Percentiles rank a stretch among this genome's conserved stretches.
phyloP scores from a whole-genome alignment of 106 monocot species.

The Dioscorea zingiberensis region DNA sequence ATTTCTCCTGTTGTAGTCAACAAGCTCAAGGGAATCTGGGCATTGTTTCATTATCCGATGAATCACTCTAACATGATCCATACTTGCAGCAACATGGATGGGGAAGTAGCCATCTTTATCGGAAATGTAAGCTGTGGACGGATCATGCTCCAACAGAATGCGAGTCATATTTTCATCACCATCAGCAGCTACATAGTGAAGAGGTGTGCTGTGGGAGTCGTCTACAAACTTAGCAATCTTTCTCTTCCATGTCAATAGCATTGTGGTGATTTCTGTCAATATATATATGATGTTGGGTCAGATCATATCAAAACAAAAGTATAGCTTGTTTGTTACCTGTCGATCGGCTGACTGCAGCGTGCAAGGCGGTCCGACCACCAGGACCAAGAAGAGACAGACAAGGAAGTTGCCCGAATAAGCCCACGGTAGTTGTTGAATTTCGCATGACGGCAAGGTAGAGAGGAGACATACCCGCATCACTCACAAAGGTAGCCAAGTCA shows the following conservation, averaged over 20 bases:
- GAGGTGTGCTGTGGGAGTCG: conserved; percentile 19
- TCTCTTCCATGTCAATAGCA: conserved; percentile 14
- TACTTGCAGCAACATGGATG: conserved; percentile 32
- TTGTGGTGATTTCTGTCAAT: conserved; percentile 21
- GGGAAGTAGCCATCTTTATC: conserved; percentile 36
- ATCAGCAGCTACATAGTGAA: conserved; percentile 37
- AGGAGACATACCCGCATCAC: conserved; percentile 15
- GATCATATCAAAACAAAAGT: no score
- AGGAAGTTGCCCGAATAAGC: no score
- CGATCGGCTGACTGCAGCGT: no score
- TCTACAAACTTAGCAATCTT: neutral
- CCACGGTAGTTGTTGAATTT: conserved; percentile 4
- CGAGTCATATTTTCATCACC: conserved; percentile 19
- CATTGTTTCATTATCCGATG: conserved; percentile 3
- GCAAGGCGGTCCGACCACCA: no score
- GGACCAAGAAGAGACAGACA: no score
- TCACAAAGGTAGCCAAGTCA: neutral
- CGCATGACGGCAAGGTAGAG: conserved; percentile 21
- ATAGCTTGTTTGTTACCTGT: no score
- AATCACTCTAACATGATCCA: conserved; percentile 23
- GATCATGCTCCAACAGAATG: conserved; percentile 17
- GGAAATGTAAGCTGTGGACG: conserved; percentile 15
- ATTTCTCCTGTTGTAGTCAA: conserved; percentile 23
- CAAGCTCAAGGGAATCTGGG: conserved; percentile 30
- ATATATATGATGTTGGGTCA: no score